Base-by-base conservation (phyloP, 306 rosid genomes). In the Pterocarpus macrocarpus region DNA sequence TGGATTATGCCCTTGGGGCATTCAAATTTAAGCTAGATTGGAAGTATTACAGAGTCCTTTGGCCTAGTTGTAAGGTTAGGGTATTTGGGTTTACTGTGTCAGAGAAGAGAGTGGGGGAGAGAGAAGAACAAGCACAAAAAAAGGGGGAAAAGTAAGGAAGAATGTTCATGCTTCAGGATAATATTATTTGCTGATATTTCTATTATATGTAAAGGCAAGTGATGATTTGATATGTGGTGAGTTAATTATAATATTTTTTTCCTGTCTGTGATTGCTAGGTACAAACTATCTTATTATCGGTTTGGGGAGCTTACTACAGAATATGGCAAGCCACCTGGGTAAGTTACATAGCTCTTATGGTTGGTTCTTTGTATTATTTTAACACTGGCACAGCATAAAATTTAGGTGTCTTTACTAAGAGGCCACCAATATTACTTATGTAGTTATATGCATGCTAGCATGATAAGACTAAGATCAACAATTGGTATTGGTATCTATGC, bases 321-420 rank as follows among this genome's bases (percentile, higher is more conserved):
- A 86, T 94, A 96, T 90, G 99, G 99, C 58, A 96, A 88, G 82
- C 99, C 98, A 50, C 91, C 99, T 2, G 99, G 99, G 99, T 93
- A 85, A 87, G 97, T 87, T 77, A 69, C 38, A 2, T 28, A 43
- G 16, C 52, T 39, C 50, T 63, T 75, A 16, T 55, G 55, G 49
- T 76, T 75, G 55, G 8, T 62, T 12, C 61, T 55, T 16, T 4
- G 5, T 41, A 55, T 77, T 15, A 16, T 80, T 45, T 71, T 57
- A 79, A 50, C 15, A 52, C 32, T 15, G 22, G n/a, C 55, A 53
- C 58, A 7, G 1, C 58, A 70, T 34, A 58, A 15, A 71, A 64
- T 47, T 78, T 64, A 16, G 76, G 78, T 30, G 56, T 75, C 57
- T 68, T 69, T 53, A 43, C 69, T 61, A 57, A 47, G 12, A 22